Evolutionary conservation across 2,329 filamentous ascomycete genomes (phyloP).

Genomic region (Calonectria multiphialidica): DNA sequence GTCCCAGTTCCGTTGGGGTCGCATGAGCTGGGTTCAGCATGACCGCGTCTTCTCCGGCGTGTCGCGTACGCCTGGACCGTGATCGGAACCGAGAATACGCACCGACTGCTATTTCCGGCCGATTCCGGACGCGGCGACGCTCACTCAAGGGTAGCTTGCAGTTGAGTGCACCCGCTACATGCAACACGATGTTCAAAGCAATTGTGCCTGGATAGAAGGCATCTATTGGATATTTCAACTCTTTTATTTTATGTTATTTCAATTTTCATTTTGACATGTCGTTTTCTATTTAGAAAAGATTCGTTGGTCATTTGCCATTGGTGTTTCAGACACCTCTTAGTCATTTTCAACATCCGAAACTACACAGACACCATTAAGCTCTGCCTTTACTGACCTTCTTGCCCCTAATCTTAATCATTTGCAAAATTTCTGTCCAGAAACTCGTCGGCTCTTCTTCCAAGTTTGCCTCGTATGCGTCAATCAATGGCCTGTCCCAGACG

Average conservation of each 20-base stretch:
- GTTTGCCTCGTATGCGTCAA: constrained; percentile 40
- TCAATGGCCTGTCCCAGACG: constrained; percentile 25
- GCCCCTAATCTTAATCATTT: background rate
- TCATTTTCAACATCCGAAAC: too few species aligned
- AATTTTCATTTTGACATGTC: too few species aligned
- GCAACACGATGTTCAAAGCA: too few species aligned
- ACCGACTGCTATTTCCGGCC: background rate
- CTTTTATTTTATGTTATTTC: too few species aligned
- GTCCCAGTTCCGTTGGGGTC: background rate
- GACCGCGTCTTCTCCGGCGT: background rate
- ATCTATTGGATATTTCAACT: too few species aligned
- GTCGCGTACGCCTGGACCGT: background rate
- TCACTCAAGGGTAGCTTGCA: background rate
- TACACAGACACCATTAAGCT: background rate
- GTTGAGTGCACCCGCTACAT: background rate
- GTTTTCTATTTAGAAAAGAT: too few species aligned
- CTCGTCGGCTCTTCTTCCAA: constrained; percentile 61
- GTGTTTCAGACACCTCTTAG: too few species aligned
- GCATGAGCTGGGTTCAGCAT: background rate
- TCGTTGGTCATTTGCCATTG: too few species aligned
- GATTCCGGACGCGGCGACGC: background rate
- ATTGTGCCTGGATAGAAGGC: too few species aligned
- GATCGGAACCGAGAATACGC: background rate
- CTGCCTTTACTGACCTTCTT: background rate
- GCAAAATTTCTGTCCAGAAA: constrained; percentile 66